Base-by-base conservation (phyloP, 1,284 basidiomycete species). In the Singerocomus inundabilis region DNA sequence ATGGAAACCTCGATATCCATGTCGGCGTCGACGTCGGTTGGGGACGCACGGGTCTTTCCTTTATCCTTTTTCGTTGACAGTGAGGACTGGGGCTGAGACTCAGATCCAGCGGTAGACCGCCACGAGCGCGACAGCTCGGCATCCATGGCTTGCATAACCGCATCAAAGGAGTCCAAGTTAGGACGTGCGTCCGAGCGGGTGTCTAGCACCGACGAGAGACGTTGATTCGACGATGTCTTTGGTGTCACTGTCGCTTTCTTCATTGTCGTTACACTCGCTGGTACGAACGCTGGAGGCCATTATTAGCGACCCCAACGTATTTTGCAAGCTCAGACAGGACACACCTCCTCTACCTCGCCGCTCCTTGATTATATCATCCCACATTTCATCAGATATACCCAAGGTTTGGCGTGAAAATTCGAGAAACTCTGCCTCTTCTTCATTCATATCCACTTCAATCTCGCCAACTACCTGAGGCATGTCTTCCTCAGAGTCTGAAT, bases 101-200 rank as follows among this genome's bases (percentile, higher is more conserved):
- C 24, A 44, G 55, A 39, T 44, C 35, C 48, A 30, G 53, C 46
- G 51, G 64, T 64, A 37, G 63, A 58, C 36, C 68, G 51, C 31
- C 71, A 73, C 35, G 71, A 64, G 25, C 74, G 77, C 18, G 74
- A 74, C 13, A 97, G 76, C 59, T 95, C 91, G 16, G 74, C 79
- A 59, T 98, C 95, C 88, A 98, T 92, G 2, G 92, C 92, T 61
- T 84, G 80, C 95, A 98, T 98, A 34, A 98, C 88, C 7, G 86
- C 81, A 62, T 98, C 95, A 58, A 98, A 98, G 0, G 91, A 91
- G 64, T 93, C 80, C n/a, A 98, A 75, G 44, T 85, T 81, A 5
- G 82, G 78, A 63, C 93, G 82, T 9, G 70, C 66, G 44, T 73
- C 73, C 8, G 73, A 72, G 31, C 68, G 69, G 25, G 72, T 68